phyloP scores from a whole-genome alignment of 2,329 filamentous ascomycete genomes.

The Colletotrichum lindemuthianum region DNA sequence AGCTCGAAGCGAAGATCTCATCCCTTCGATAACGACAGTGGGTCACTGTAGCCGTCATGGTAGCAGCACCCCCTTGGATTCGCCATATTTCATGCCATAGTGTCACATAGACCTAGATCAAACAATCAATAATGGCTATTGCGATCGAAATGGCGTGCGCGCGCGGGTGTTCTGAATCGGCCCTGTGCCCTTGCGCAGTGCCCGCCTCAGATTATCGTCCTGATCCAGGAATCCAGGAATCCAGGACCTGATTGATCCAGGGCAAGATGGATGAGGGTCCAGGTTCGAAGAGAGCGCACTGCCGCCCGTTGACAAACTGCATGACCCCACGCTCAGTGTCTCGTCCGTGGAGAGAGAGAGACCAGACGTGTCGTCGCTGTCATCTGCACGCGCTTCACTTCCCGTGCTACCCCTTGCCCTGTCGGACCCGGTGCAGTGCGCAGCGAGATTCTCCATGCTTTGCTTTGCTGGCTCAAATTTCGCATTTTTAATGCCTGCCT shows the following conservation, averaged over 20 bases:
- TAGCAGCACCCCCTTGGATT: background rate
- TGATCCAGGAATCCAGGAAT: background rate
- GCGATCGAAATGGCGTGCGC: constrained; percentile 21
- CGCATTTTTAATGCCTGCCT: constrained; percentile 15
- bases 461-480: constrained; percentile 20
- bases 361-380: background rate
- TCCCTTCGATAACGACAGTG: constrained; percentile 6
- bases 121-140: constrained; percentile 11
- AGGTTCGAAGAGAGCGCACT: background rate
- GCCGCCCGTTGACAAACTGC: too few relatives aligned
- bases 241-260: background rate
- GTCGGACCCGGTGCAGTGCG: background rate
- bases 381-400: constrained; percentile 17
- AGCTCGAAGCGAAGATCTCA: background rate
- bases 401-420: background rate
- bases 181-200: constrained; percentile 16
- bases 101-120: background rate
- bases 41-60: background rate
- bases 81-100: background rate
- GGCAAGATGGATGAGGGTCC: constrained; percentile 15
- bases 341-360: constrained; percentile 15
- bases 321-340: constrained; percentile 18
- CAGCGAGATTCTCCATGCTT: constrained; percentile 1
- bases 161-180: background rate
- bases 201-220: constrained; percentile 26